Percentiles rank a stretch among this genome's conserved stretches.
phyloP scores from a whole-genome alignment of 192 early-diverging fungal species.

The Podila epigama region DNA sequence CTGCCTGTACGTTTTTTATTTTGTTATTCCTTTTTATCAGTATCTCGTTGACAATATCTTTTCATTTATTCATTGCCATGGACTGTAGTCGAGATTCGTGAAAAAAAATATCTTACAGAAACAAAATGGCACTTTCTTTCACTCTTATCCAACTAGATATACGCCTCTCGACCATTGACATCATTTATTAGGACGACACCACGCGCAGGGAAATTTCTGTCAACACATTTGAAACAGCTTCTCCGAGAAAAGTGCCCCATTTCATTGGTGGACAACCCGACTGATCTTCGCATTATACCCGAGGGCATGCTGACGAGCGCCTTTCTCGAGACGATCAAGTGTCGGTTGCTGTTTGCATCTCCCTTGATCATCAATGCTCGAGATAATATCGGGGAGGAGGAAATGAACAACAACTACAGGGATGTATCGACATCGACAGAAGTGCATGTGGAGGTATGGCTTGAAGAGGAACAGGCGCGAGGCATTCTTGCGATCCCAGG shows the following conservation, averaged over 20 bases:
- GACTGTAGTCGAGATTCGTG: too few relatives aligned
- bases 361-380: conserved; percentile 50
- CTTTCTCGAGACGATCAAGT: conserved; percentile 73
- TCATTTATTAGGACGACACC: conserved; percentile 69
- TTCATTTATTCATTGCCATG: too few relatives aligned
- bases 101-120: background rate
- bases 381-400: conserved; percentile 47
- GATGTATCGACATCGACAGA: conserved; percentile 56
- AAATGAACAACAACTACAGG: conserved; percentile 55
- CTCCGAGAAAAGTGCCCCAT: conserved; percentile 62
- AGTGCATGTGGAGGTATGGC: conserved; percentile 48
- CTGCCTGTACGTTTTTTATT: conserved; percentile 69
- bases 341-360: conserved; percentile 67
- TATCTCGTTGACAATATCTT: background rate
- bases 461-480: conserved; percentile 42
- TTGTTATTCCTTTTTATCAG: background rate
- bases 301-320: conserved; percentile 56
- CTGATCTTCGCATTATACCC: conserved; percentile 51
- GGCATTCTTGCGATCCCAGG: conserved; percentile 72
- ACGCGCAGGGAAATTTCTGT: conserved; percentile 69
- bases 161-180: conserved; percentile 70
- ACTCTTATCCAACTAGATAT: conserved; percentile 58
- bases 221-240: conserved; percentile 63
- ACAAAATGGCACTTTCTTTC: background rate
- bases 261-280: conserved; percentile 42